These are phyloP conservation scores for Hyaloscypha hepaticicola DNA, from an alignment of 495 filamentous ascomycete species.

Conservation along the genomic window DNA sequence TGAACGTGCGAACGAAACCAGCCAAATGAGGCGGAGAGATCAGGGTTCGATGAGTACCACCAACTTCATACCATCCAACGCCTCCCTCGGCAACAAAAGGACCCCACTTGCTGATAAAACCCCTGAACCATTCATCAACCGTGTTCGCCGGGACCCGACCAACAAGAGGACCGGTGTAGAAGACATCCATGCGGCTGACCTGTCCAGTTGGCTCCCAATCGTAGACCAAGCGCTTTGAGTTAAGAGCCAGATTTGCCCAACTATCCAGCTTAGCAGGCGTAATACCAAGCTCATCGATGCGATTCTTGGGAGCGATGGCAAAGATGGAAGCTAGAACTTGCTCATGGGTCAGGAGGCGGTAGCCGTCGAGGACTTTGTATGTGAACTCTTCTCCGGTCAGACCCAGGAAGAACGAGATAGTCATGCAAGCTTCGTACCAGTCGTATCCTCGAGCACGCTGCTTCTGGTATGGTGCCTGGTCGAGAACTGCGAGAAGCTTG, in stretches of 20 bases:
- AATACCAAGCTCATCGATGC: slow-evolving; percentile 43
- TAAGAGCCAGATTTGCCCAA: slow-evolving; percentile 45
- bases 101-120: slow-evolving; percentile 44
- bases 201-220: slow-evolving; percentile 51
- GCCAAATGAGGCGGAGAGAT: slow-evolving; percentile 37
- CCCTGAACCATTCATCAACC: slow-evolving; percentile 44
- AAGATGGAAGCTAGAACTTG: slow-evolving; percentile 36
- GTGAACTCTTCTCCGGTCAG: slow-evolving; percentile 43
- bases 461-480: slow-evolving; percentile 55
- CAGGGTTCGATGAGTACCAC: slow-evolving; percentile 46
- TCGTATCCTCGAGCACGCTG: slow-evolving; percentile 47
- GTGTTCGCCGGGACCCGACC: slow-evolving; percentile 36
- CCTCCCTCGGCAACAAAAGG: slow-evolving; percentile 36
- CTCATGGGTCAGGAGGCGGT: slow-evolving; percentile 22
- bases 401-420: slow-evolving; percentile 49
- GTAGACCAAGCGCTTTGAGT: slow-evolving; percentile 44
- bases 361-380: slow-evolving; percentile 23
- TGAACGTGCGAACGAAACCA: slow-evolving; percentile 35
- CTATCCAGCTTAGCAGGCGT: slow-evolving; percentile 30
- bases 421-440: slow-evolving; percentile 46
- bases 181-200: slow-evolving; percentile 48
- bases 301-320: slow-evolving; percentile 28
- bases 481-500: slow-evolving; percentile 38
- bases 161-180: slow-evolving; percentile 45
- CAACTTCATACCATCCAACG: slow-evolving; percentile 35